phyloP scores from a whole-genome alignment of 345 rosid species.

The Citrus sinensis region DNA sequence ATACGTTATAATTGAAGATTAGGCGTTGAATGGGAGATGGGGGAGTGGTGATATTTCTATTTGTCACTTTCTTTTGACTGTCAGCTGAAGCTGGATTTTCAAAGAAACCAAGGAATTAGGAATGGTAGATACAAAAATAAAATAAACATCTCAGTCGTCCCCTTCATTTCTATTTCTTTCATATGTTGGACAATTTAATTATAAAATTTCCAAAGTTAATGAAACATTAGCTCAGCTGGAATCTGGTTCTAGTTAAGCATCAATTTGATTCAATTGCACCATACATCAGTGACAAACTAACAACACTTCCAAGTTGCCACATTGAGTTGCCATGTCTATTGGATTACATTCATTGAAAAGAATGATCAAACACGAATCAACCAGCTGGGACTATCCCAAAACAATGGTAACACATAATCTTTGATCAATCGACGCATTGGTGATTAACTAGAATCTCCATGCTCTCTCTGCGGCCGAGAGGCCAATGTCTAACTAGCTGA shows the following conservation, averaged over 20 bases:
- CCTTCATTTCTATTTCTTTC: background rate
- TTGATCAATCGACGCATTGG: no score
- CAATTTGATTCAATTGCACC: background rate
- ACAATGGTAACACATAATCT: no score
- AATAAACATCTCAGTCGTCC: background rate
- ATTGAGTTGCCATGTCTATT: background rate
- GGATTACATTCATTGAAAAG: background rate
- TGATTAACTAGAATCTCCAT: no score
- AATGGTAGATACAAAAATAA: background rate
- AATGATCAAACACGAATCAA: background rate
- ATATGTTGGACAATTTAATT: no score
- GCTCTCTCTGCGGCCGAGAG: no score
- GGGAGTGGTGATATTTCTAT: background rate
- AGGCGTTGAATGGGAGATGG: constrained; percentile 18
- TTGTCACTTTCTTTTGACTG: background rate
- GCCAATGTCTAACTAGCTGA: no score
- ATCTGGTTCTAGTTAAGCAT: background rate
- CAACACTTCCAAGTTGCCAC: background rate
- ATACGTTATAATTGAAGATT: background rate
- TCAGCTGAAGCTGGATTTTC: background rate
- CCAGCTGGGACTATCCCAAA: background rate
- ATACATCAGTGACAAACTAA: background rate
- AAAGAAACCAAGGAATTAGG: background rate
- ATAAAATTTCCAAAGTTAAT: background rate
- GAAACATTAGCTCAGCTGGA: background rate